Evolutionary conservation across 805 yeast species (phyloP).

Genomic region (Priceomyces carsonii): DNA sequence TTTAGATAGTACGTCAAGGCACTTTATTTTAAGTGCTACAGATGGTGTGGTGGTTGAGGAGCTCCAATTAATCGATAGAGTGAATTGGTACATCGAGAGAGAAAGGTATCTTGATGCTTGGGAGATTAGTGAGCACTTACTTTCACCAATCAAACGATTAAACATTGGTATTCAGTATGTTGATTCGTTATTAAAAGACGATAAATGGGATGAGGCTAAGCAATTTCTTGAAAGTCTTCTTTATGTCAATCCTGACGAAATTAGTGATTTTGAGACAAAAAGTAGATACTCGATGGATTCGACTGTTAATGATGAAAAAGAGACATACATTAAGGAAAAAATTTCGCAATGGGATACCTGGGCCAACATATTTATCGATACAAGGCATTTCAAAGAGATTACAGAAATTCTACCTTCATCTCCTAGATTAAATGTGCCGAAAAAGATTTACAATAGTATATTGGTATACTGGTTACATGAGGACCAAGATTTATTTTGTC

Average conservation of each 20-base stretch:
- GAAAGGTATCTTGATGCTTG: slow-evolving; percentile 69
- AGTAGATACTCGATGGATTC: slow-evolving; percentile 27
- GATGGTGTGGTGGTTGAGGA: slow-evolving; percentile 81
- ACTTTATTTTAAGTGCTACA: slow-evolving; percentile 73
- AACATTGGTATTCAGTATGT: slow-evolving; percentile 61
- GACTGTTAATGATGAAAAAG: slow-evolving; percentile 16
- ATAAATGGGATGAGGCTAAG: slow-evolving; percentile 60
- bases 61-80: slow-evolving; percentile 66
- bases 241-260: slow-evolving; percentile 16
- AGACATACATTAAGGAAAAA: slow-evolving; percentile 22
- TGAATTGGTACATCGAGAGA: slow-evolving; percentile 67
- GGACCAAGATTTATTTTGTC: slow-evolving; percentile 33
- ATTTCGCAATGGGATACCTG: slow-evolving; percentile 63
- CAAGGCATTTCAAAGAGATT: slow-evolving; percentile 46
- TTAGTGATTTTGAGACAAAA: slow-evolving; percentile 29
- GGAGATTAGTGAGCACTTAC: slow-evolving; percentile 65
- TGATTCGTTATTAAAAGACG: slow-evolving; percentile 39
- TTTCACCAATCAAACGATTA: slow-evolving; percentile 51
- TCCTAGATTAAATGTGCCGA: slow-evolving; percentile 32
- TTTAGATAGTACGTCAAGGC: slow-evolving; percentile 45
- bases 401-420: slow-evolving; percentile 58
- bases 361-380: slow-evolving; percentile 52
- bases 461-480: slow-evolving; percentile 46
- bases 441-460: slow-evolving; percentile 39
- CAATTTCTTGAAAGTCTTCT: slow-evolving; percentile 39